Evolutionary conservation across 352 stramenopile genomes (phyloP).

Genomic region (Hyaloperonospora brassicae): DNA sequence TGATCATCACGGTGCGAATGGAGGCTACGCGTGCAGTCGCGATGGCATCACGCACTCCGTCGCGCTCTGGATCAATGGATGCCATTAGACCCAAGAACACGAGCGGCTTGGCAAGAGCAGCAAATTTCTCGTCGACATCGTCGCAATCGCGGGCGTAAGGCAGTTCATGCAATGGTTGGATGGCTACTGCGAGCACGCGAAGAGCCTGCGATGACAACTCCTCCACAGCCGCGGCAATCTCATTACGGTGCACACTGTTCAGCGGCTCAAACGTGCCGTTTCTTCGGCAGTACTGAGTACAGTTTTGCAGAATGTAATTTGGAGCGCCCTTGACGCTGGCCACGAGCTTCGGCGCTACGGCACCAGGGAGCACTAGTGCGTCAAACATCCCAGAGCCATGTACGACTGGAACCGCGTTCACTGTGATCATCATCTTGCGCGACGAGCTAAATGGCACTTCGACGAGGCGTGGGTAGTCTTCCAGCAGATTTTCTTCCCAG

Average conservation of each 20-base stretch:
- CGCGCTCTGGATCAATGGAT: slow-evolving; percentile 79
- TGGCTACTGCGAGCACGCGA: slow-evolving; percentile 86
- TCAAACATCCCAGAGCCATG: slow-evolving; percentile 32
- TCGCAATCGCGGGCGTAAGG: slow-evolving; percentile 39
- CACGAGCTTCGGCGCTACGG: slow-evolving; percentile 36
- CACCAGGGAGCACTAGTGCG: slow-evolving; percentile 26
- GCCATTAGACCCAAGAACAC: slow-evolving; percentile 91
- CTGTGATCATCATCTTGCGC: slow-evolving; percentile 90
- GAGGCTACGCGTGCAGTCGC: slow-evolving; percentile 28
- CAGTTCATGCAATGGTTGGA: slow-evolving; percentile 50
- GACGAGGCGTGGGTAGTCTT: slow-evolving; percentile 63
- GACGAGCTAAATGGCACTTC: slow-evolving; percentile 94
- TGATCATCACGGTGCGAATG: slow-evolving; percentile 89
- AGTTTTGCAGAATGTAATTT: slow-evolving; percentile 68
- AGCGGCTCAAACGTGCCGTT: slow-evolving; percentile 43
- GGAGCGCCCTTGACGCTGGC: slow-evolving; percentile 59
- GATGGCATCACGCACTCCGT: slow-evolving; percentile 57
- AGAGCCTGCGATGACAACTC: slow-evolving; percentile 66
- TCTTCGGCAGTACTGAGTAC: slow-evolving; percentile 42
- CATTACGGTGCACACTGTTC: slow-evolving; percentile 32
- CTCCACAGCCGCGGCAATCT: slow-evolving; percentile 55
- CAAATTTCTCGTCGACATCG: slow-evolving; percentile 67
- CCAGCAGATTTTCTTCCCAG: slow-evolving; percentile 41
- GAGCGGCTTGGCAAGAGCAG: slow-evolving; percentile 54
- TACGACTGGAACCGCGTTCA: slow-evolving; percentile 40